Conservation (phyloP, 805 yeast genomes). For the Blastobotrys parvus region DNA sequence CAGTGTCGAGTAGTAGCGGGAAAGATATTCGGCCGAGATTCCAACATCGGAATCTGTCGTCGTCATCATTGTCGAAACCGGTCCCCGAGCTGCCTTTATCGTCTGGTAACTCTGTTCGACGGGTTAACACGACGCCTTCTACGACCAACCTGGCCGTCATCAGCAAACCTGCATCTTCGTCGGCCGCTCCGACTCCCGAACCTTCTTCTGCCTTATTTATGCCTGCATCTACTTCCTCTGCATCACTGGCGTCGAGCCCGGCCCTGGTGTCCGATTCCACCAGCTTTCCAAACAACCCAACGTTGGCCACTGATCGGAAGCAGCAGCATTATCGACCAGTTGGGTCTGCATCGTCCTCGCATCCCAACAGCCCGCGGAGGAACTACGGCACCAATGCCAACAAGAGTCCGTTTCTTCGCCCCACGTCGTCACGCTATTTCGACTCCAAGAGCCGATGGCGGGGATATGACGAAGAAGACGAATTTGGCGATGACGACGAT, state of each 20-base stretch:
- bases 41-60: slow-evolving; percentile 18
- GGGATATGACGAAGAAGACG: slow-evolving; percentile 29
- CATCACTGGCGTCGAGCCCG: neutral
- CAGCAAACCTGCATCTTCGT: neutral
- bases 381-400: neutral
- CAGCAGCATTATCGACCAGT: too few species aligned
- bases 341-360: neutral
- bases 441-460: slow-evolving; percentile 9
- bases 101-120: neutral
- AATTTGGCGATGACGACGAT: slow-evolving; percentile 34
- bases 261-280: neutral
- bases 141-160: too few species aligned
- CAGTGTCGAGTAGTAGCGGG: neutral
- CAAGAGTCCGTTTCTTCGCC: slow-evolving; percentile 2
- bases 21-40: slow-evolving; percentile 13
- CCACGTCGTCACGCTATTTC: slow-evolving; percentile 7
- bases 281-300: neutral
- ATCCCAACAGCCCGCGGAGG: neutral
- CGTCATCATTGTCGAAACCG: slow-evolving; percentile 10
- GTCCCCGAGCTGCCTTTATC: neutral
- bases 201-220: neutral
- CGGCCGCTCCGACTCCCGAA: neutral
- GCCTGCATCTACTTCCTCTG: neutral
- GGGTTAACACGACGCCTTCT: neutral
- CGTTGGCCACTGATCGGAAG: neutral